Base-by-base conservation (phyloP, 2,329 filamentous ascomycete genomes). In the Xylariomycetidae sp. region DNA sequence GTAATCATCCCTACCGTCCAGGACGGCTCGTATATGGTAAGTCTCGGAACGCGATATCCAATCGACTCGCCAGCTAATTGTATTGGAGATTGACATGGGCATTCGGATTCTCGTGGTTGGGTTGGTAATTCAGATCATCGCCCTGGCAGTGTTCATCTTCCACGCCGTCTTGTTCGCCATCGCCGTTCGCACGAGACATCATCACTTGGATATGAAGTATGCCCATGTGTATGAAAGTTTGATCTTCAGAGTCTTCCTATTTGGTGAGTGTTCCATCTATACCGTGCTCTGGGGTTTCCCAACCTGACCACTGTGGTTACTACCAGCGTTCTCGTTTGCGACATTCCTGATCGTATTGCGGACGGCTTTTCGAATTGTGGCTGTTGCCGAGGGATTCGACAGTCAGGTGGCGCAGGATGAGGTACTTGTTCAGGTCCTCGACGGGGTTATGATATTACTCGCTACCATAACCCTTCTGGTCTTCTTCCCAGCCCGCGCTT, bases 221-320 rank as follows among this genome's bases (percentile, higher is more conserved):
- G 53, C 59, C 1, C 41, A 48, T 3, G 46, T 70, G 12, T 72
- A 71, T 42, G 54, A 53, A 7, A 67, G 67, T 2, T 35, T 48
- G 0, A 50, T 52, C 5, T 74, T 72, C 44, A 66, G 55, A 33
- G 49, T 51, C 4, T 70, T 70, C 26, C 50, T 73, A 4, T 44
- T 65, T 32, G 58, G 71, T 74, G 59, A 40, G 62, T 50, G 6
- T 5, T 32, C 16, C 12, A 15, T n/a, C 14, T 11, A 19, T 6
- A 3, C 26, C 9, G 10, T 13, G 4, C 16, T 14, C 13, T 5
- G 13, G 16, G 4, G 12, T 10, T 20, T n/a, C 22, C 12, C 27
- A 15, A 10, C 12, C 18, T 28, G 25, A 27, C 6, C 15, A 10
- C 19, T 14, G 3, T 6, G 17, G 16, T 10, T 10, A 22, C 15